phyloP scores from a whole-genome alignment of 805 yeast genomes.

The Hanseniaspora thailandica region DNA sequence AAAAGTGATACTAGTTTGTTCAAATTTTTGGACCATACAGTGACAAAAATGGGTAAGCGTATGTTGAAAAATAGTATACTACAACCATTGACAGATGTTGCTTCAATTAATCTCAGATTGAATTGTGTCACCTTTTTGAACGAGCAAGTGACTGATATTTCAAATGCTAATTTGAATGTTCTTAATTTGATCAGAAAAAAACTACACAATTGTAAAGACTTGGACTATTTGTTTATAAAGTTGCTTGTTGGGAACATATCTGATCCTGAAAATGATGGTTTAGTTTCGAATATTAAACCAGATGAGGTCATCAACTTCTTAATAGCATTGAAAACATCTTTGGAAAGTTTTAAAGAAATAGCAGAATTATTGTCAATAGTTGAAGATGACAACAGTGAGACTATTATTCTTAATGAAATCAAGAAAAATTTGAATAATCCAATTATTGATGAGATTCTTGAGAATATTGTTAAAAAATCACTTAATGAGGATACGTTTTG shows the following conservation, averaged over 20 bases:
- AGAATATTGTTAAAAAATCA: conserved; percentile 23
- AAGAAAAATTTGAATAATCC: conserved; percentile 24
- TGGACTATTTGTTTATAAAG: conserved; percentile 33
- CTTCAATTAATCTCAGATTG: conserved; percentile 29
- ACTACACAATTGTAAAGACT: conserved; percentile 29
- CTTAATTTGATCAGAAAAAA: conserved; percentile 18
- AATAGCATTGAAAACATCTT: conserved; percentile 31
- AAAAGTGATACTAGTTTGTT: conserved; percentile 28
- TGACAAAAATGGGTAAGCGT: conserved; percentile 39
- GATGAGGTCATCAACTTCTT: conserved; percentile 34
- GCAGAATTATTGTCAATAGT: not conserved
- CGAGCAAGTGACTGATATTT: conserved; percentile 13
- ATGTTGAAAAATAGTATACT: conserved; percentile 33
- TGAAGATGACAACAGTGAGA: conserved; percentile 15
- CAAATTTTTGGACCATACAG: conserved; percentile 31
- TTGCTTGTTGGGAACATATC: conserved; percentile 24
- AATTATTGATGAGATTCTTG: conserved; percentile 20
- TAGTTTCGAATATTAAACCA: conserved; percentile 18
- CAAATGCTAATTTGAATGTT: conserved; percentile 3
- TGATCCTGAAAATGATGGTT: not conserved
- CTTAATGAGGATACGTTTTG: conserved; percentile 36
- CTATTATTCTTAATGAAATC: conserved; percentile 24
- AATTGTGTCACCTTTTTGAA: conserved; percentile 32
- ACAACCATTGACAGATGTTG: conserved; percentile 37
- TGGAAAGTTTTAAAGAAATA: conserved; percentile 22